These are phyloP conservation scores for Prunus yedoensis DNA, from an alignment of 331 rosid genomes.

Conservation along the genomic window DNA sequence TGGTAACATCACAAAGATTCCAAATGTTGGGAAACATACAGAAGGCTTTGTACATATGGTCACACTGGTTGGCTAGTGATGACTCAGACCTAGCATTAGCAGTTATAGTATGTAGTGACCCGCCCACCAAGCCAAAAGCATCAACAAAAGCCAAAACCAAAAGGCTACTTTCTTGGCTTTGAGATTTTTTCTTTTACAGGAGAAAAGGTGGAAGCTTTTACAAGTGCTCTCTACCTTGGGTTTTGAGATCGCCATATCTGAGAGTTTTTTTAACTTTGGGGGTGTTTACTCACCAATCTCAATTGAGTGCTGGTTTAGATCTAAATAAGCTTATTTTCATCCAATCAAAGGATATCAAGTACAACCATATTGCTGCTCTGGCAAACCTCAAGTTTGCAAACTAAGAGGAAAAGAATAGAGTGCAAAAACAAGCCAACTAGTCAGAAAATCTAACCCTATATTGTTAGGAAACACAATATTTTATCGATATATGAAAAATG, in stretches of 20 bases:
- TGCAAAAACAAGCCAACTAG: background rate
- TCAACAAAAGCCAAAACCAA: background rate
- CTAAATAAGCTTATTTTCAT: too few species aligned
- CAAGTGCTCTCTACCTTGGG: too few species aligned
- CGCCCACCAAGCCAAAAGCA: background rate
- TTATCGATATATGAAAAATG: too few species aligned
- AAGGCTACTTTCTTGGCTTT: background rate
- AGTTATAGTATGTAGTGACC: background rate
- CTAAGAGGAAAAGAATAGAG: too few species aligned
- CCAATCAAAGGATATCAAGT: too few species aligned
- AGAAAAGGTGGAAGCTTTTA: too few species aligned
- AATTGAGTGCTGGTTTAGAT: too few species aligned
- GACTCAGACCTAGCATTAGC: background rate
- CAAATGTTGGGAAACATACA: background rate
- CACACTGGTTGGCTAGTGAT: background rate
- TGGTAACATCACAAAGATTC: background rate
- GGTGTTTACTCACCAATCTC: too few species aligned
- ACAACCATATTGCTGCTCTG: too few species aligned
- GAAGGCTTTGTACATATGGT: background rate
- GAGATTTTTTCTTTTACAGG: background rate
- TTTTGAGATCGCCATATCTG: too few species aligned
- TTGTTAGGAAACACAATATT: background rate
- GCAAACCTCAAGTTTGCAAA: too few species aligned
- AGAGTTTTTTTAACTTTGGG: too few species aligned
- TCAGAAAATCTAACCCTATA: background rate